Base-by-base conservation (phyloP, 2,329 filamentous ascomycete species). In the Pseudogymnoascus sp. region DNA sequence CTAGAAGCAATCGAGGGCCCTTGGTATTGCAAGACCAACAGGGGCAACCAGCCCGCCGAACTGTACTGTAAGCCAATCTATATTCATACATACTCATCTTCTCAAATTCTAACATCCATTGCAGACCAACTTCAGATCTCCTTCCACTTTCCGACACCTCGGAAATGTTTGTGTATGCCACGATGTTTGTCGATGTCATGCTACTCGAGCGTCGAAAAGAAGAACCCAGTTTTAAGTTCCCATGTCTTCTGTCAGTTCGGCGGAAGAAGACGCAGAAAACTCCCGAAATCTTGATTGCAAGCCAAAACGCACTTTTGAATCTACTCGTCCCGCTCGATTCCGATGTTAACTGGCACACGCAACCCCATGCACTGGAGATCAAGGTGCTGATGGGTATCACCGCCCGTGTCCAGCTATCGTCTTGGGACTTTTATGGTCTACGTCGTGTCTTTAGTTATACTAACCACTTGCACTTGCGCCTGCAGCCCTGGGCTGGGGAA, bases 361-460 rank as follows among this genome's bases (percentile, higher is more conserved):
- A 88, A 52, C 78, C 80, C 4, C 81, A 79, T 64, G 81, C 82
- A 0, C 79, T 95, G 63, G 82, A 85, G 21, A 73, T 94, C 37
- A 83, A 83, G 64, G 76, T 95, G 33, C 87, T 89, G 0, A 85
- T 89, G 64, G 89, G 88, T 1, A 91, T 92, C 69, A 77, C 87
- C 63, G 74, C 94, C 31, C 83, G 82, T 14, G 76, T 92, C 11
- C 84, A 88, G 66, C 85, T 92, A 70, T 80, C 80, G n/a, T 88
- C 91, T 67, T 77, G 81, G 12, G 90, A 94, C 70, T 94, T 88
- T 76, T 83, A 86, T 64, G 85, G 83, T 65, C 75, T 94, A 12
- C 91, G 87, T 84, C 89, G 85, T 69, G 91, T 94, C 74, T 90
- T 91, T 65, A 89, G 94, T 65, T 92, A 93, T 72, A 89, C 87